phyloP scores from a whole-genome alignment of 441 rosid genomes.

The Macaranga tanarius region DNA sequence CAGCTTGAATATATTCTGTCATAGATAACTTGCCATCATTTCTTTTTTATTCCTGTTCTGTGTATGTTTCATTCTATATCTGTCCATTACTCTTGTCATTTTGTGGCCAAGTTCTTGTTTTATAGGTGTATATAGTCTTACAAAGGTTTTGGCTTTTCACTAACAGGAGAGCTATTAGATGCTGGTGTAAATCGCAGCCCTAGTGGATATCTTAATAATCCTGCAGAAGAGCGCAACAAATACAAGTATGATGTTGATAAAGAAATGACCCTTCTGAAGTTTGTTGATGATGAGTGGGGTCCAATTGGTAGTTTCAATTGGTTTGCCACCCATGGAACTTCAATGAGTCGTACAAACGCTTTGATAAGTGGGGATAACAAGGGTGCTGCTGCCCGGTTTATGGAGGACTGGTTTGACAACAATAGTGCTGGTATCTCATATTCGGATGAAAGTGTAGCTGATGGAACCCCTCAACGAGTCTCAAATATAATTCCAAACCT shows the following conservation, averaged over 20 bases:
- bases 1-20: neutral
- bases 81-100: neutral
- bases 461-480: conserved; percentile 66
- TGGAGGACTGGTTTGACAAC: conserved; percentile 92
- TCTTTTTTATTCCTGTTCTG: neutral
- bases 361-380: conserved; percentile 97
- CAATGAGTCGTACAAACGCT: conserved; percentile 95
- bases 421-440: conserved; percentile 35
- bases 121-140: conserved; percentile 5
- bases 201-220: conserved; percentile 89
- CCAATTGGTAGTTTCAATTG: conserved; percentile 93
- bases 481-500: conserved; percentile 54
- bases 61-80: neutral
- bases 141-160: conserved; percentile 25
- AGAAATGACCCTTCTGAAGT: conserved; percentile 93
- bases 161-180: conserved; percentile 82
- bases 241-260: conserved; percentile 80
- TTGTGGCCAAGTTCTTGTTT: neutral
- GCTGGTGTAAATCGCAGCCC: conserved; percentile 94
- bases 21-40: neutral
- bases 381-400: conserved; percentile 91
- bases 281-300: conserved; percentile 90
- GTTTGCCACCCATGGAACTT: conserved; percentile 98
- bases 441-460: conserved; percentile 35
- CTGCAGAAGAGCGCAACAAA: conserved; percentile 62